Conservation (phyloP, 108 stramenopile species). For the Cyclotella atomus region DNA sequence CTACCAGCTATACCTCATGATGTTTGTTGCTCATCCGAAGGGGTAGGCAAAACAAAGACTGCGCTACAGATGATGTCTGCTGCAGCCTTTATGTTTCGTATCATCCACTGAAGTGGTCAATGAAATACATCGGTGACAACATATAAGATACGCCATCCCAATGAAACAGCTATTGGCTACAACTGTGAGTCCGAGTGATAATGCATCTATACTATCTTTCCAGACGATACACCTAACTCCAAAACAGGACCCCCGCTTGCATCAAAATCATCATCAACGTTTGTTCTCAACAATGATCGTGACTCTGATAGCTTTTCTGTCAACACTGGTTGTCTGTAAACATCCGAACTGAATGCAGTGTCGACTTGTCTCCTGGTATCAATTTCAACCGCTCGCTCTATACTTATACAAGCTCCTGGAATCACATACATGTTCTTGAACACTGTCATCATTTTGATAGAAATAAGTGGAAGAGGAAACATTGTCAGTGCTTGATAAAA, state of each 20-base stretch:
- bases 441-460: constrained; percentile 54
- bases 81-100: no score
- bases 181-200: no score
- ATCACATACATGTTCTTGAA: constrained; percentile 51
- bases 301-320: constrained; percentile 45
- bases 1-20: no score
- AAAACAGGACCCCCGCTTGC: not conserved
- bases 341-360: constrained; percentile 30
- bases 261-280: not conserved
- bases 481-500: constrained; percentile 43
- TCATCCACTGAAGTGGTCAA: no score
- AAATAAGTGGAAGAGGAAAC: constrained; percentile 58
- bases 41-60: no score
- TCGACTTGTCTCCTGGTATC: constrained; percentile 39
- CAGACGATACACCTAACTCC: not conserved
- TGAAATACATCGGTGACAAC: no score
- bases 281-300: not conserved
- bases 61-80: no score
- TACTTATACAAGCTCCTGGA: constrained; percentile 37
- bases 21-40: no score
- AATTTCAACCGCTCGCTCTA: constrained; percentile 56
- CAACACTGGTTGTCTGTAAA: constrained; percentile 84
- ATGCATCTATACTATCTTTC: constrained; percentile 4
- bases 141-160: no score
- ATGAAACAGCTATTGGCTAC: no score